Conservation (phyloP, 129 eudicot species). For the sunflower (Helianthus annuus) region HanXRQr2.0-SUNRISE NC_035443.2:169858069-169858568, state of each 20-base stretch:
- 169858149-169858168: conserved; percentile 49
- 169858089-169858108: conserved; percentile 71
- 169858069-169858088: conserved; percentile 78
- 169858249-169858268: conserved; percentile 78
- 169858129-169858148: conserved; percentile 80
- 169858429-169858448: background rate
- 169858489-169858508: background rate
- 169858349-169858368: background rate
- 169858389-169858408: background rate
- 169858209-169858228: conserved; percentile 77
- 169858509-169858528: background rate
- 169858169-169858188: conserved; percentile 30
- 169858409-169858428: background rate
- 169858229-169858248: conserved; percentile 90
- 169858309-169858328: background rate
- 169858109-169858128: conserved; percentile 86
- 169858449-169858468: background rate
- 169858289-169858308: conserved; percentile 51
- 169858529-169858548: too few relatives aligned
- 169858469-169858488: background rate
- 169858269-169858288: conserved; percentile 97
- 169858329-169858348: background rate
- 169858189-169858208: conserved; percentile 50
- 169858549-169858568: too few relatives aligned
- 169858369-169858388: background rate